Conservation (phyloP, 148 eudicot species). For the Beta vulgaris region DNA sequence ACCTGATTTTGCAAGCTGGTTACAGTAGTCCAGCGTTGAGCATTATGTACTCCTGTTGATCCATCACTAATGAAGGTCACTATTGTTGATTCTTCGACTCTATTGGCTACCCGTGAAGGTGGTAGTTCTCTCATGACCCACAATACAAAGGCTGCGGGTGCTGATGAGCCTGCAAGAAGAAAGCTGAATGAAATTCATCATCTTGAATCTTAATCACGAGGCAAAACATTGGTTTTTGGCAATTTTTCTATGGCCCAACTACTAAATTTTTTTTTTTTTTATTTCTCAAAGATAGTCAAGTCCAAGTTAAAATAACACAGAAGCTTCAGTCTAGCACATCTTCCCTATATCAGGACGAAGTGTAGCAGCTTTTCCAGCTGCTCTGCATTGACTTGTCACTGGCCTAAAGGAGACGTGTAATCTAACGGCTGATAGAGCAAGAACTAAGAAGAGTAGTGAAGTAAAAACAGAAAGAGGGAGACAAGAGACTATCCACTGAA, state of each 20-base stretch:
- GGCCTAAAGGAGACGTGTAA: neutral
- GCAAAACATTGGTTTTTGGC: neutral
- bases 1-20: slow-evolving; percentile 84
- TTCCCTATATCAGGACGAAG: too few species aligned
- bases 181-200: neutral
- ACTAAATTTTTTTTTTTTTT: neutral
- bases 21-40: slow-evolving; percentile 66
- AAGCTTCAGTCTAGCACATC: neutral
- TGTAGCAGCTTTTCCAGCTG: neutral
- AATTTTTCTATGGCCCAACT: neutral
- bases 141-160: slow-evolving; percentile 72
- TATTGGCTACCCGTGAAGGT: slow-evolving; percentile 38
- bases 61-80: slow-evolving; percentile 65
- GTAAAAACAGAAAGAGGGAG: neutral
- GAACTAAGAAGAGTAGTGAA: neutral
- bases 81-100: slow-evolving; percentile 56
- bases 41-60: slow-evolving; percentile 41
- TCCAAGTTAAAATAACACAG: neutral
- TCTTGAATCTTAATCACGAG: neutral
- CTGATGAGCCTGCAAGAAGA: slow-evolving; percentile 60
- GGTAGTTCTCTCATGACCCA: slow-evolving; percentile 93
- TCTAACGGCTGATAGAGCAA: neutral
- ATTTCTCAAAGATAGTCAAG: neutral
- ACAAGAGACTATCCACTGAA: neutral
- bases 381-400: neutral